Evolutionary conservation across 805 yeast species (phyloP), one percentile per base, ranked within the genome.

Genomic region (Candida glaebosa): DNA sequence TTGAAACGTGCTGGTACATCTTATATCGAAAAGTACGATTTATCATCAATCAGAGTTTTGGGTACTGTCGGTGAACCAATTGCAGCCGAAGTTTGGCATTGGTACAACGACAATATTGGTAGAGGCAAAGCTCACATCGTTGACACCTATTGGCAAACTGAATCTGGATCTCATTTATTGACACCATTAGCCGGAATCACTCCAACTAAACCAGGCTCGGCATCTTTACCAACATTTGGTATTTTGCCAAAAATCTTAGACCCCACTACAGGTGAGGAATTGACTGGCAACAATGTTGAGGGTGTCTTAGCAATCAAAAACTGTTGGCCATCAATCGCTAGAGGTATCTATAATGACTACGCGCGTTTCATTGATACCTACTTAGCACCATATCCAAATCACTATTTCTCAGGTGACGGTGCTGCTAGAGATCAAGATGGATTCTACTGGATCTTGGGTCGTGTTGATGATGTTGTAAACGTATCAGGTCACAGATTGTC

Each of bases 61-160:
- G 99, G 99, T 45, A 87, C 97, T 14, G 99, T 91, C 38, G 99
- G 99, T 63, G 99, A 93, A 73, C 98, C 99, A 52, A 91, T 91
- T 63, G 95, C 97, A 36, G 88, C 95, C 45, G 99, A 93, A 63
- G 82, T 93, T 52, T 93, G 98, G 98, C 95, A 88, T 64, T 93
- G 99, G 99, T 93, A 93, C 69, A 81, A 86, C 63, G 91, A 87
- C 55, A 79, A 86, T 63, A 82, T 93, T 56, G 99, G 99, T 59
- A 84, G 89, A 56, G 81, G 81, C 45, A 77, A 87, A 61, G 87
- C 95, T 59, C 96, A 89, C 57, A 83, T 91, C 53, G 82, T 87
- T 56, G 99, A 93, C 69, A 93, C 99, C 35, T 89, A 89, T 78
- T 93, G 99, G 99, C 96, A 90, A 73, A 93, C 98, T 30, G 99